Conservation (phyloP, 2,329 filamentous ascomycete species). For the Akanthomyces uredinophilus region DNA sequence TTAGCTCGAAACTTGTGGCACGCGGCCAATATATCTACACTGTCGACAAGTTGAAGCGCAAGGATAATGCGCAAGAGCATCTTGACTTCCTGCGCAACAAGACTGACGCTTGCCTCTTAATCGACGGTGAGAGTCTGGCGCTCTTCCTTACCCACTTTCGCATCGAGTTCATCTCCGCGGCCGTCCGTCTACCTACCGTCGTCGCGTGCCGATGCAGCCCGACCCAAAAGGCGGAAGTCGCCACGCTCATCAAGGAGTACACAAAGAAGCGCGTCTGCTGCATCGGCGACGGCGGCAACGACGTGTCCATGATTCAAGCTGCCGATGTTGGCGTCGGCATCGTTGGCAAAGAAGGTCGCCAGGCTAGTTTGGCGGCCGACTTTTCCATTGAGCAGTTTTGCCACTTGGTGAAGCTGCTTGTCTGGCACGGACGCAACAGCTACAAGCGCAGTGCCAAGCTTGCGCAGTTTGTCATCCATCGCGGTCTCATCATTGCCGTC, state of each 20-base stretch:
- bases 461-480: constrained; percentile 96
- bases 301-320: constrained; percentile 98
- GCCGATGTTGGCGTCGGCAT: constrained; percentile 97
- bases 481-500: constrained; percentile 88
- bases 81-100: constrained; percentile 86
- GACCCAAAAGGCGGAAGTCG: constrained; percentile 93
- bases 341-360: constrained; percentile 93
- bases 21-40: constrained; percentile 95
- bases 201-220: constrained; percentile 96
- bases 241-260: constrained; percentile 79
- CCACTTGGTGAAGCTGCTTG: constrained; percentile 91
- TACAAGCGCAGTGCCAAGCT: constrained; percentile 96
- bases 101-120: constrained; percentile 79
- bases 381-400: constrained; percentile 96
- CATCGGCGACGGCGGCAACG: constrained; percentile 96
- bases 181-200: constrained; percentile 83
- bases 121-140: constrained; percentile 86
- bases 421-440: constrained; percentile 96
- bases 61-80: constrained; percentile 79
- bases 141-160: constrained; percentile 80
- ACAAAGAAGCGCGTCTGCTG: constrained; percentile 96
- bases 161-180: constrained; percentile 79
- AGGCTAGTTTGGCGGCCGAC: constrained; percentile 91
- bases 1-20: constrained; percentile 89
- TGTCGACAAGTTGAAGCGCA: constrained; percentile 76